Percentiles rank a stretch among this genome's conserved stretches.
Conservation (phyloP, 1,284 basidiomycete species). For the Ceratobasidium papillatum region DNA sequence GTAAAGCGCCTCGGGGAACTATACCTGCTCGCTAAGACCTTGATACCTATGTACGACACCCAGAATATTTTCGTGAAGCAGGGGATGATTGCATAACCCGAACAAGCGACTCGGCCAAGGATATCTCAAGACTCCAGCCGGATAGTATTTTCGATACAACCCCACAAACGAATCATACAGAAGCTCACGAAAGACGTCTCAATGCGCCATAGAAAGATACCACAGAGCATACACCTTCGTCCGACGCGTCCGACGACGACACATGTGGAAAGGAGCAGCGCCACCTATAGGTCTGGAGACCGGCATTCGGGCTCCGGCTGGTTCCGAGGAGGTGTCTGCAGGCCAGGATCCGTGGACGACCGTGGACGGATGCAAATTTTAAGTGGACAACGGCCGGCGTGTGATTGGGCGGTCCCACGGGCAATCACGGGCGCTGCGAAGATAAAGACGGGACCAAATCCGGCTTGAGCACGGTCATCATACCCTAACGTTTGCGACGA, state of each 20-base stretch:
- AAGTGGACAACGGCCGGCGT: slow-evolving; percentile 5
- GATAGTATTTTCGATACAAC: background rate
- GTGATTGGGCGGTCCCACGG: slow-evolving; percentile 36
- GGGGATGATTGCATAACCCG: background rate
- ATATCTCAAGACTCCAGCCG: background rate
- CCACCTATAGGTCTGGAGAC: background rate
- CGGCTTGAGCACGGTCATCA: background rate
- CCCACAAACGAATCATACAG: background rate
- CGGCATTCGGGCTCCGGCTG: slow-evolving; percentile 16
- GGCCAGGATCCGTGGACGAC: slow-evolving; percentile 15
- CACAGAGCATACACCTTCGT: background rate
- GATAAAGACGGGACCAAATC: slow-evolving; percentile 35
- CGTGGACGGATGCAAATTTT: slow-evolving; percentile 24
- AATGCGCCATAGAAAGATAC: background rate
- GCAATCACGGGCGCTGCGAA: background rate
- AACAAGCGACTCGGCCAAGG: background rate
- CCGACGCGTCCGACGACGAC: slow-evolving; percentile 1
- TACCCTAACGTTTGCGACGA: background rate
- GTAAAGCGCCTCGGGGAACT: background rate
- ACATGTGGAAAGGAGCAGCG: background rate
- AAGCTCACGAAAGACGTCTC: background rate
- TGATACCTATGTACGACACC: background rate
- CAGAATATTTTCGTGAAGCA: background rate
- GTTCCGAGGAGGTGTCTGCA: slow-evolving; percentile 26
- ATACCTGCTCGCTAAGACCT: background rate